Percentiles rank a stretch among this genome's conserved stretches.
phyloP scores from a whole-genome alignment of 495 filamentous ascomycete species.

The Pseudomonodictys pantanalensis region DNA sequence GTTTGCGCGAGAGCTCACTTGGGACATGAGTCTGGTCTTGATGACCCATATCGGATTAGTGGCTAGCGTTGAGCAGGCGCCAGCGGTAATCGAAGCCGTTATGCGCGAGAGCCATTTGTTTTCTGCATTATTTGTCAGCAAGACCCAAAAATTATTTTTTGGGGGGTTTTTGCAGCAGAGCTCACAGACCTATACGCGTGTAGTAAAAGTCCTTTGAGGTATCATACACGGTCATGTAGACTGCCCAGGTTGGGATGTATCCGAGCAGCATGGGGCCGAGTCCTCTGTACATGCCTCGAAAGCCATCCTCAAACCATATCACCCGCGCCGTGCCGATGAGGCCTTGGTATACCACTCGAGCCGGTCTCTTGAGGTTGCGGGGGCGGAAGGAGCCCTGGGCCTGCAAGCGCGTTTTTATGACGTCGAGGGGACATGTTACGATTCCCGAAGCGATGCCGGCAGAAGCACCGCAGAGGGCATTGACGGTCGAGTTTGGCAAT shows the following conservation, averaged over 20 bases:
- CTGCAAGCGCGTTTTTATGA: slow-evolving; percentile 98
- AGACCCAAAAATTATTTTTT: not conserved
- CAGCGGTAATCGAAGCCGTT: slow-evolving; percentile 82
- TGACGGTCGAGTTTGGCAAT: slow-evolving; percentile 53
- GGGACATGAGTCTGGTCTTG: slow-evolving; percentile 96
- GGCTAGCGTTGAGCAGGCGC: slow-evolving; percentile 84
- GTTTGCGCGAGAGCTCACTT: slow-evolving; percentile 51
- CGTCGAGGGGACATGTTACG: slow-evolving; percentile 95
- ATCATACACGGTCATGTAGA: slow-evolving; percentile 96
- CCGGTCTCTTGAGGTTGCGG: slow-evolving; percentile 29
- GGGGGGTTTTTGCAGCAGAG: too few species aligned
- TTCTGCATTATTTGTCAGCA: slow-evolving; percentile 8
- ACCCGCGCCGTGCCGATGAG: slow-evolving; percentile 78
- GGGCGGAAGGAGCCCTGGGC: slow-evolving; percentile 78
- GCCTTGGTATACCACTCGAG: slow-evolving; percentile 68
- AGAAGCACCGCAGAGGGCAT: slow-evolving; percentile 75
- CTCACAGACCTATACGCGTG: slow-evolving; percentile 60
- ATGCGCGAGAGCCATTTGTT: slow-evolving; percentile 41
- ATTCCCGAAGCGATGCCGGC: slow-evolving; percentile 90
- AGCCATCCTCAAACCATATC: slow-evolving; percentile 83
- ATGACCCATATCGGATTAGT: slow-evolving; percentile 99
- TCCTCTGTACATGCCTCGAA: slow-evolving; percentile 89
- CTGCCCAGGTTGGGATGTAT: slow-evolving; percentile 96
- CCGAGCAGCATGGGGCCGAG: slow-evolving; percentile 90
- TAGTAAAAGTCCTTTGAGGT: slow-evolving; percentile 71